Conservation (phyloP, 1,284 basidiomycete species). For the Tilletiopsis washingtonensis region DNA sequence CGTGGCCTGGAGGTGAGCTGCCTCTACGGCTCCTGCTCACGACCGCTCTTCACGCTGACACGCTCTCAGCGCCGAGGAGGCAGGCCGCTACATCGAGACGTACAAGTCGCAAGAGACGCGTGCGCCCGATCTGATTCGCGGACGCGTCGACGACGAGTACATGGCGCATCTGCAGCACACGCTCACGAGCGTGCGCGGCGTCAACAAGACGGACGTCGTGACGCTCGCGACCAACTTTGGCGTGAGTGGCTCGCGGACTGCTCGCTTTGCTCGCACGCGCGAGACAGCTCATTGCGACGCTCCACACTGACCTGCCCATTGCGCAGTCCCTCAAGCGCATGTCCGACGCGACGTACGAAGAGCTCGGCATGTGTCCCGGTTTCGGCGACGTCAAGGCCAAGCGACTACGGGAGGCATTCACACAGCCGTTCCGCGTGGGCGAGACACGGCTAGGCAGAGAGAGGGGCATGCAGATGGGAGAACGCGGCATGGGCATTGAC, state of each 20-base stretch:
- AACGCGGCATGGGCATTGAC: conserved; percentile 68
- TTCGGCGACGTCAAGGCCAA: conserved; percentile 91
- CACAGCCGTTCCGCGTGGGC: conserved; percentile 52
- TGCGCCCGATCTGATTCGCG: conserved; percentile 86
- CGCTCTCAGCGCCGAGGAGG: conserved; percentile 65
- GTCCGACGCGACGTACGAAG: conserved; percentile 53
- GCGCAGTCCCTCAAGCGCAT: conserved; percentile 67
- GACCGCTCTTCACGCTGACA: not conserved
- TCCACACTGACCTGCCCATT: not conserved
- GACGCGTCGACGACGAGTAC: conserved; percentile 82
- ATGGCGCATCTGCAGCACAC: conserved; percentile 70
- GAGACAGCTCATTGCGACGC: not conserved
- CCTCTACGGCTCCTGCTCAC: not conserved
- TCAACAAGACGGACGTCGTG: conserved; percentile 96
- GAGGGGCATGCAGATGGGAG: conserved; percentile 60
- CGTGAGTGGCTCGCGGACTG: conserved; percentile 54
- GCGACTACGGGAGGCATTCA: conserved; percentile 53
- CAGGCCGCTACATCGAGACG: conserved; percentile 78
- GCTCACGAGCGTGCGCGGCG: conserved; percentile 79
- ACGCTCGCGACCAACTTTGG: conserved; percentile 87
- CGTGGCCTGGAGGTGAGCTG: conserved; percentile 77
- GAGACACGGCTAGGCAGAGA: conserved; percentile 67
- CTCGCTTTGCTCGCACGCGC: not conserved
- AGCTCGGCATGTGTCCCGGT: conserved; percentile 75
- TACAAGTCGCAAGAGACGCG: conserved; percentile 92